phyloP scores from a whole-genome alignment of 2,329 filamentous ascomycete species.

The Arthrobotrys entomopaga region DNA sequence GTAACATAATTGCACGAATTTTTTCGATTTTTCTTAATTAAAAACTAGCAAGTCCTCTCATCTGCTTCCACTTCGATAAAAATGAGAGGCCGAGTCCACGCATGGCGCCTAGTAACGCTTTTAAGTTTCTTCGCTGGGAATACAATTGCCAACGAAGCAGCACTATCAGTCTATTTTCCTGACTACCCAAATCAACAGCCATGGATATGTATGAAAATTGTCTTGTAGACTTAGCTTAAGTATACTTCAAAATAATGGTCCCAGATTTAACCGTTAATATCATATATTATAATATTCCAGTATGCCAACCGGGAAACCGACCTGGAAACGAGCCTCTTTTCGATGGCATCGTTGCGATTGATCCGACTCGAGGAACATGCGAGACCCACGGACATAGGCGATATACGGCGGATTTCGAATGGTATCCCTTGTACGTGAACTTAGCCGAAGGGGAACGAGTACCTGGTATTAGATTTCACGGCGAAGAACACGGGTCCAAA shows the following conservation, averaged over 20 bases:
- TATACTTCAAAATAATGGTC: not conserved
- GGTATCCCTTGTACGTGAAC: conserved; percentile 21
- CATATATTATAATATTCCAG: not conserved
- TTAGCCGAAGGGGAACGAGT: not conserved
- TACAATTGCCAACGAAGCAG: not conserved
- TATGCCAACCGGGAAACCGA: conserved; percentile 6
- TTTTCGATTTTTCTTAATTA: not conserved
- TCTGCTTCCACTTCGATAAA: not conserved
- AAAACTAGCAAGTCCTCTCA: not conserved
- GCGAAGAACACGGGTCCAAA: not conserved
- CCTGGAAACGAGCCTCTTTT: not conserved
- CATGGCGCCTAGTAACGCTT: not conserved
- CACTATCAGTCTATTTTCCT: conserved; percentile 21
- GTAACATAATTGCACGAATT: conserved; percentile 22
- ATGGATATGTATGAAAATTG: conserved; percentile 10
- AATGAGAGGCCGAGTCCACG: too few species aligned
- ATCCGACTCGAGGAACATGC: conserved; percentile 15
- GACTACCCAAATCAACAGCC: conserved; percentile 12
- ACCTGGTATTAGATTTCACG: conserved; percentile 14
- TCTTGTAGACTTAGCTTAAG: too few species aligned
- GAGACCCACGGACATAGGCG: not conserved
- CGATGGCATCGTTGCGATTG: conserved; percentile 6
- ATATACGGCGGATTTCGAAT: not conserved
- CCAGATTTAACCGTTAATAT: not conserved
- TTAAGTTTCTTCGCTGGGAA: not conserved